These are phyloP conservation scores for Xylaria digitata DNA, from an alignment of 2,329 filamentous ascomycete genomes.

Conservation along the genomic window DNA sequence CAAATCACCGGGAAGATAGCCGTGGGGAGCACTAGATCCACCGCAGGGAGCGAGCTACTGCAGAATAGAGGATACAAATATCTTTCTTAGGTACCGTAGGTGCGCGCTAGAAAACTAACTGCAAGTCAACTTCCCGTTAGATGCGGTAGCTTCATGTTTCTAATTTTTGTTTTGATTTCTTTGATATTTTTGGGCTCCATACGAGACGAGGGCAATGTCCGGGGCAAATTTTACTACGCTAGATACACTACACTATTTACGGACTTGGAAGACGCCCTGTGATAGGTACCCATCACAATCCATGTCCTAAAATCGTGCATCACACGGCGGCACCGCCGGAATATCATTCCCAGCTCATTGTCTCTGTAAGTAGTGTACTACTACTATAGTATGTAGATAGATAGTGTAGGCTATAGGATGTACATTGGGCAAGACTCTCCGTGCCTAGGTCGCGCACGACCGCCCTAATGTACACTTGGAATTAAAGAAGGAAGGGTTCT, in stretches of 20 bases:
- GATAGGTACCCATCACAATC: conserved; percentile 16
- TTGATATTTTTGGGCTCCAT: conserved; percentile 5
- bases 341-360: neutral
- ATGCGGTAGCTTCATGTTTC: conserved; percentile 2
- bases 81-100: neutral
- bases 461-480: conserved; percentile 1
- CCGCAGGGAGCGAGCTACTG: conserved; percentile 19
- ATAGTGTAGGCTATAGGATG: neutral
- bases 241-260: conserved; percentile 18
- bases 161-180: neutral
- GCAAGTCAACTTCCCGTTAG: neutral
- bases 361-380: neutral
- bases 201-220: neutral
- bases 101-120: neutral
- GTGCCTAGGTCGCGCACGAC: no score
- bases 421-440: neutral
- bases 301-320: conserved; percentile 13
- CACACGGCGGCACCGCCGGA: conserved; percentile 1
- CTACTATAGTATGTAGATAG: no score
- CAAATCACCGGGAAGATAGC: conserved; percentile 7
- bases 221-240: neutral
- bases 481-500: conserved; percentile 34
- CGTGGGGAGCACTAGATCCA: conserved; percentile 3
- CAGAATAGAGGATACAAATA: conserved; percentile 3
- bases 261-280: conserved; percentile 4